Evolutionary conservation across 2,329 filamentous ascomycete genomes (phyloP), one percentile per base, ranked within the genome.

Genomic region (Arthrinium puccinioides): DNA sequence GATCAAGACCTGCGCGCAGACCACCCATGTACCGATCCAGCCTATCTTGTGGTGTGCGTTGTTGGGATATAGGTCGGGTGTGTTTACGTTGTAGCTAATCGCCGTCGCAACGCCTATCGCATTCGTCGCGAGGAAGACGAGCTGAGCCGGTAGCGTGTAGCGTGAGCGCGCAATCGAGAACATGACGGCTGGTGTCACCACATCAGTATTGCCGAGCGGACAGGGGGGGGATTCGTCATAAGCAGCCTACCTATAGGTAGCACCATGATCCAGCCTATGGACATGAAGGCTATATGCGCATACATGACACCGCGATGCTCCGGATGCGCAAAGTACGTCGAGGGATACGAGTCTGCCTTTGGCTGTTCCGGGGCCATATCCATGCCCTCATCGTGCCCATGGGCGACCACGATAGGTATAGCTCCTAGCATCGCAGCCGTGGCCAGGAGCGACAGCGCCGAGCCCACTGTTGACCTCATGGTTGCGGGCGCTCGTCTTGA

Each of bases 11-110:
- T 95, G 90, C 1, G 73, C 78, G 36, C 70, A 70, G 9, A 84
- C 70, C 4, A 89, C 67, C 69, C 77, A 84, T 4, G 84, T 90
- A 21, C 83, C 72, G 28, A 86, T 69, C 90, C 90, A 97, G 38
- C 88, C 88, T 29, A 90, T 72, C 58, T 85, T 88, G 64, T 88
- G 81, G 59, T 96, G 89, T n/a, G 83, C 76, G 55, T 94, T 94
- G 55, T 84, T 82, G 21, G 80, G 79, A 56, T 95, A 96, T 16
- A 96, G 66, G 54, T 95, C 86, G 1, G 88, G 87, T 0, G 87
- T 94, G 45, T 75, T 79, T 40, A 74, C 70, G 56, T 92, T 87
- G 67, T 95, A 95, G 23, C 87, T 64, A 34, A 76, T 71, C 7
- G 76, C 79, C 19, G 84, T 56, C 11, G 86, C 52, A 18, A 89